Evolutionary conservation across 31 red algal species (phyloP), one percentile per base, ranked within the genome.

Genomic region (Odonthalia washingtoniensis): DNA sequence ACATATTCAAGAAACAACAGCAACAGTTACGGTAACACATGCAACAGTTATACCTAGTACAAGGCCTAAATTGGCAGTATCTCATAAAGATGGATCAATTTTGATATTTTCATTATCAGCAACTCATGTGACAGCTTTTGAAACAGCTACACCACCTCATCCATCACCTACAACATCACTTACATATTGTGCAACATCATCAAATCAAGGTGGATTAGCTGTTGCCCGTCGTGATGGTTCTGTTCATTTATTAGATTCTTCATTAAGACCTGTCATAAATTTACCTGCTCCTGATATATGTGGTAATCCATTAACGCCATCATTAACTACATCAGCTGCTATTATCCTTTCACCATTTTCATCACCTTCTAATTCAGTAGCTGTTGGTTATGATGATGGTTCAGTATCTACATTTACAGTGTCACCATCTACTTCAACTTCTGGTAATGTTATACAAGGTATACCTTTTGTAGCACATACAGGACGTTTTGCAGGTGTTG

Each of bases 381-480:
- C 49, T 57, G 49, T 21, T 14, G 84, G 70, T 53, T 87, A 65
- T 41, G 79, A 83, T 21, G 78, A 82, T 45, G 88, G 68, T 18
- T 78, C 64, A 31, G 77, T 82, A n/a, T 45, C 39, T 6, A 1
- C 17, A 21, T 44, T 52, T 72, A 30, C 33, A 18, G 43, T 38
- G 16, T 28, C 34, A 3, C 39, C 60, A 45, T 40, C 4, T 14
- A 46, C 40, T 24, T 61, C 46, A 40, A n/a, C n/a, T n/a, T n/a
- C n/a, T n/a, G n/a, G n/a, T n/a, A n/a, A n/a, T n/a, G n/a, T n/a
- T n/a, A n/a, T n/a, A n/a, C n/a, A n/a, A n/a, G 87, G 77, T 16
- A 70, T 46, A 36, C 85, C 85, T 12, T 88, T 84, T 38, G 60
- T 94, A 0, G 85, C 91, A n/a, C 91, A 94, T 62, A 85, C 72